phyloP scores from a whole-genome alignment of 345 rosid genomes.

The Euclidium syriacum region DNA sequence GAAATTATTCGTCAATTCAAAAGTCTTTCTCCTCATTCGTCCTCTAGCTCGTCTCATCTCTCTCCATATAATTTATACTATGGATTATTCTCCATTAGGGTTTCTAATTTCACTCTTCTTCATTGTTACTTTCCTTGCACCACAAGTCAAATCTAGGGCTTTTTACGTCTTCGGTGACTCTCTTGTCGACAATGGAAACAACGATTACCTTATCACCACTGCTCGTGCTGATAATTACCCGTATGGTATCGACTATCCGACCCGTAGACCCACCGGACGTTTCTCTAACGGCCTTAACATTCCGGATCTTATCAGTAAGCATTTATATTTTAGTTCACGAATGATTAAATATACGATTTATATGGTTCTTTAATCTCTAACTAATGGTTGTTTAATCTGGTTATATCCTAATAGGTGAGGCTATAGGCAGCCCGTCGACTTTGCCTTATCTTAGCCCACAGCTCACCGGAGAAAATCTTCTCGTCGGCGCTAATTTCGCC shows the following conservation, averaged over 20 bases:
- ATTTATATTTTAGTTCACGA: neutral
- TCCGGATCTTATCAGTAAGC: conserved; percentile 69
- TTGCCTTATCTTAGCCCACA: conserved; percentile 74
- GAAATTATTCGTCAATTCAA: conserved; percentile 3
- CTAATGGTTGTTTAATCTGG: neutral
- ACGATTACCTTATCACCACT: conserved; percentile 68
- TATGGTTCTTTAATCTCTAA: neutral
- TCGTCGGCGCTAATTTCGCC: conserved; percentile 86
- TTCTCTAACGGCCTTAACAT: conserved; percentile 90
- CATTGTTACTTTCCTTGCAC: conserved; percentile 16
- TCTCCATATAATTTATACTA: neutral
- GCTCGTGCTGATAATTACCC: conserved; percentile 80
- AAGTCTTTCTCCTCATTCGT: neutral
- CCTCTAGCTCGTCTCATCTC: neutral
- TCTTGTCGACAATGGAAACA: conserved; percentile 86
- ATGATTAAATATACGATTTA: neutral
- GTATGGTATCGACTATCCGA: conserved; percentile 74
- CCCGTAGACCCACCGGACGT: conserved; percentile 66
- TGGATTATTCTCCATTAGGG: conserved; percentile 12
- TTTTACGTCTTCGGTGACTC: conserved; percentile 78
- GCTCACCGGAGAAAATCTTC: conserved; percentile 55
- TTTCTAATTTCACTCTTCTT: conserved; percentile 16
- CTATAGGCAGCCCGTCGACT: conserved; percentile 55
- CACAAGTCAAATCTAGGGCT: conserved; percentile 48
- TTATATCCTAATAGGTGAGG: conserved; percentile 45